Percentiles rank a stretch among this genome's conserved stretches.
Evolutionary conservation across 371 early-diverging fungal genomes (phyloP).

Genomic region (Phascolomyces articulosus): DNA sequence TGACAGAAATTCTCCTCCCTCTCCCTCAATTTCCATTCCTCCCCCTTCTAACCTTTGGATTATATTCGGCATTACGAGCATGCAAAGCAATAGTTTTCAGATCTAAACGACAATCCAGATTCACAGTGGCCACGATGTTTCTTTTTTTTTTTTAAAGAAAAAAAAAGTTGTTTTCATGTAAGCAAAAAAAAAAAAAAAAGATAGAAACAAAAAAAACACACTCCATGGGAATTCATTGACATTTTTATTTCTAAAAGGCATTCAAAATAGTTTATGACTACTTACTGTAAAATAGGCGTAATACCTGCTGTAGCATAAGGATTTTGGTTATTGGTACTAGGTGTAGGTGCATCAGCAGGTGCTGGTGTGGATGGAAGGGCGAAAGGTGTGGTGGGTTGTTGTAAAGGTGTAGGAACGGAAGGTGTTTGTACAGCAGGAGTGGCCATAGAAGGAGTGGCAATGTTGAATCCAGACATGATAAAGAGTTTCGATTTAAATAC

Average conservation of each 20-base stretch:
- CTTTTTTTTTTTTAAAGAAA: constrained; percentile 34
- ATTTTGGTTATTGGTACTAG: constrained; percentile 46
- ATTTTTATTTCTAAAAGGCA: too few relatives aligned
- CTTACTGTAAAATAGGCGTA: constrained; percentile 86
- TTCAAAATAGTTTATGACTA: too few relatives aligned
- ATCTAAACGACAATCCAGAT: constrained; percentile 99
- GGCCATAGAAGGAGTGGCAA: constrained; percentile 51
- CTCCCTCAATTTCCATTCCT: too few relatives aligned
- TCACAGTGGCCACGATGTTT: constrained; percentile 99
- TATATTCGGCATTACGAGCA: constrained; percentile 99
- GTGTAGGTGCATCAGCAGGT: constrained; percentile 53
- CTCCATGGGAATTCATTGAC: too few relatives aligned
- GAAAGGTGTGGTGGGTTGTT: constrained; percentile 45
- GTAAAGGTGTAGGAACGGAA: constrained; percentile 47
- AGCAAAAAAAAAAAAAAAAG: constrained; percentile 14
- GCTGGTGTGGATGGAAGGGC: constrained; percentile 55
- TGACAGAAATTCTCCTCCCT: too few relatives aligned
- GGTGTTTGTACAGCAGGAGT: constrained; percentile 56
- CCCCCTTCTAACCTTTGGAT: constrained; percentile 90
- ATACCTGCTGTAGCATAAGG: constrained; percentile 73
- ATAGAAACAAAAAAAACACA: constrained; percentile 2
- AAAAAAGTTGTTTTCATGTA: not conserved
- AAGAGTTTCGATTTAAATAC: not conserved
- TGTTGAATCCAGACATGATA: constrained; percentile 53
- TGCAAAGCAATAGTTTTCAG: constrained; percentile 99